A percentile compares a stretch with the other conserved stretches of the same genome.
These are phyloP conservation scores for Dorcoceras hygrometricum DNA, from an alignment of 257 asterid species.

Conservation along the genomic window DNA sequence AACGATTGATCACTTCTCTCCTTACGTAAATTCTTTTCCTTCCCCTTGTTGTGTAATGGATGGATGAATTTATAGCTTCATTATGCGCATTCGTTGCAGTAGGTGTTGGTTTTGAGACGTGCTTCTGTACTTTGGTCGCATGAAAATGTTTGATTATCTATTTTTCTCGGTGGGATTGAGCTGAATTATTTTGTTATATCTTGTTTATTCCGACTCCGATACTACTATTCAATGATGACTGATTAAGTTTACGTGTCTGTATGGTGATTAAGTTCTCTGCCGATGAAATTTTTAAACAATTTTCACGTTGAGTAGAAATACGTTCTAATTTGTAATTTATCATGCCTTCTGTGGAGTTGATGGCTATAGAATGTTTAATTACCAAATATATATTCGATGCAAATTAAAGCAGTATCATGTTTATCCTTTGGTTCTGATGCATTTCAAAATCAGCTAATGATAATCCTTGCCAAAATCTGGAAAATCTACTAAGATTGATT, in stretches of 20 bases:
- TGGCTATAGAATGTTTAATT: not conserved
- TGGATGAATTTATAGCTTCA: not conserved
- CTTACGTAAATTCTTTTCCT: constrained; percentile 47
- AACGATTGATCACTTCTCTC: constrained; percentile 91
- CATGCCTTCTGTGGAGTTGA: not conserved
- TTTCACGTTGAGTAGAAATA: not conserved
- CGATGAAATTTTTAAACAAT: not conserved
- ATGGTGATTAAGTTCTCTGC: not conserved
- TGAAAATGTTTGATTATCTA: constrained; percentile 6
- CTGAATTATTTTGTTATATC: no score
- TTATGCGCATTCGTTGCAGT: not conserved
- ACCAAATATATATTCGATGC: not conserved
- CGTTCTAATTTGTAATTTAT: not conserved
- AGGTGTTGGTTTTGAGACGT: not conserved
- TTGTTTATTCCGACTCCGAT: not conserved
- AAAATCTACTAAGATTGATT: not conserved
- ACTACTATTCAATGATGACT: not conserved
- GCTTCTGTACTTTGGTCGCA: not conserved
- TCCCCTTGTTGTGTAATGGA: not conserved
- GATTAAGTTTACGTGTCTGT: not conserved
- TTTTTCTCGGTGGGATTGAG: constrained; percentile 14
- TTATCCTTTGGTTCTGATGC: not conserved
- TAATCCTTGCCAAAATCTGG: not conserved
- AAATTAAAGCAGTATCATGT: not conserved
- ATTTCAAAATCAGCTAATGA: constrained; percentile 1